Evolutionary conservation across 2,329 filamentous ascomycete species (phyloP), one percentile per base, ranked within the genome.

Genomic region (Xylaria sp.): DNA sequence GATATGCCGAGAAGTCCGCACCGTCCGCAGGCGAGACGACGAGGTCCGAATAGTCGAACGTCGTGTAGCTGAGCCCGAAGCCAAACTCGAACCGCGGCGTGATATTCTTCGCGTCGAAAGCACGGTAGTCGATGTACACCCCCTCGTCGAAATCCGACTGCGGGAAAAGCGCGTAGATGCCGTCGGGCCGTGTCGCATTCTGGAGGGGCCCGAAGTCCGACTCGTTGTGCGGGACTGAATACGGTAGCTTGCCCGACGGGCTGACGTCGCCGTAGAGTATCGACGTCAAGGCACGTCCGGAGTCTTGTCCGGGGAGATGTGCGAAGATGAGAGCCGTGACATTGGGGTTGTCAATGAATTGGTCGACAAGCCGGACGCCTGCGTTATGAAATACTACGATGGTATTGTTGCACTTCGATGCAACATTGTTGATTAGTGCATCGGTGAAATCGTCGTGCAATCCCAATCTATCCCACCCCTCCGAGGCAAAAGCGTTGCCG

Each of bases 251-350:
- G 46, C 84, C 84, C 15, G 80, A 83, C 2, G 84, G 84, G 50
- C 78, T 81, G 6, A 77, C 78, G 5, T 80, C 77, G 57, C 92
- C 92, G 78, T 92, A 94, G n/a, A 94, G 85, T 44, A 94, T 85
- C 74, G 93, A 91, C 1, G 89, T 88, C 56, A 94, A 86, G 4
- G 91, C 87, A 74, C 93, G 92, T 9, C 92, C 92, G 68, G 87
- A 91, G 80, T 94, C 90, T 85, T 76, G 77, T 2, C 76, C 76
- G 0, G 76, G 76, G 0, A 76, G 70, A 50, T 78, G 76, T 3
- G 75, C 76, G 39, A 90, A 94, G 28, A 94, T 82, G 61, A 94
- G 90, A 37, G 90, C 92, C 48, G 90, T 92, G 70, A 95, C 87
- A 77, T 93, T 93, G 7, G 88, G 87, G 75, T 92, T 85, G 44